These are phyloP conservation scores for Acacia concinna DNA, from an alignment of 331 rosid genomes.

Conservation along the genomic window DNA sequence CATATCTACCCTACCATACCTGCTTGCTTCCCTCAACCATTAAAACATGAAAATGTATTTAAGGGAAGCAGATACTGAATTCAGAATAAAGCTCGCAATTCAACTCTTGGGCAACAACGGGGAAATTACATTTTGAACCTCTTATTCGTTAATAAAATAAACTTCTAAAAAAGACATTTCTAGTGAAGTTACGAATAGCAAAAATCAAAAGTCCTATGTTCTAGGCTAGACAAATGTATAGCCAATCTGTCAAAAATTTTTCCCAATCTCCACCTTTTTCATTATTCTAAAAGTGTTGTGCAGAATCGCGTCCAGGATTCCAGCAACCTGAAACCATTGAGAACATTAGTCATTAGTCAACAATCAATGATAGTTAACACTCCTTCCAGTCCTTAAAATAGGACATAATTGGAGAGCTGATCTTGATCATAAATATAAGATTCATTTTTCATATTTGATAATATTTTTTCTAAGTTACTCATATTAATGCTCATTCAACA, in stretches of 20 bases:
- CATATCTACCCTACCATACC: not conserved
- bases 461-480: too few species aligned
- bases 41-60: slow-evolving; percentile 9
- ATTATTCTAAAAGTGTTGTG: slow-evolving; percentile 71
- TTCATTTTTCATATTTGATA: too few species aligned
- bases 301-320: slow-evolving; percentile 83
- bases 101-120: slow-evolving; percentile 26
- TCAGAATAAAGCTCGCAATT: slow-evolving; percentile 18
- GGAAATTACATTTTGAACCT: slow-evolving; percentile 32
- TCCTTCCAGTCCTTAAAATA: too few species aligned
- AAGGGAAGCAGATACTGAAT: not conserved
- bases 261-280: slow-evolving; percentile 86
- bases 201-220: slow-evolving; percentile 38
- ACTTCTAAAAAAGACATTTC: slow-evolving; percentile 20
- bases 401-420: too few species aligned
- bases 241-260: slow-evolving; percentile 65
- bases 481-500: too few species aligned
- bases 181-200: slow-evolving; percentile 23
- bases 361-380: not conserved
- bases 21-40: not conserved
- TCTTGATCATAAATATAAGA: too few species aligned
- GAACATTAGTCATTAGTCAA: slow-evolving; percentile 20
- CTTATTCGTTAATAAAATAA: slow-evolving; percentile 9
- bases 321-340: slow-evolving; percentile 80
- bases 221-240: slow-evolving; percentile 26